Evolutionary conservation across 306 rosid genomes (phyloP), one percentile per base, ranked within the genome.

Genomic region (Trifolium dubium): DNA sequence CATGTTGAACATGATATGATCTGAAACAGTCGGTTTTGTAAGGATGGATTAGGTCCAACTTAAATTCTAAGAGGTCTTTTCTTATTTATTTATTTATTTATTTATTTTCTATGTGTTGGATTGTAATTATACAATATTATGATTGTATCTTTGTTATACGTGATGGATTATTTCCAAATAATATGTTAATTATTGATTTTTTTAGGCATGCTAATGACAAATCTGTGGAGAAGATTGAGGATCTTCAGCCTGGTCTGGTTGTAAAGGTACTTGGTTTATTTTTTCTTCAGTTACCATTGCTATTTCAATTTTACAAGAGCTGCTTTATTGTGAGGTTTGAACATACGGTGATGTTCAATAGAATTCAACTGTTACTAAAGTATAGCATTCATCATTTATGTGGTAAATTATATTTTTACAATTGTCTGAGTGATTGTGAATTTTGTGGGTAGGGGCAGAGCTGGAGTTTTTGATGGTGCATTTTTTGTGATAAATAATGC

Each of bases 171-270:
- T 34, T 70, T 64, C 37, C 28, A 2, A 65, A 78, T 31, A 10
- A n/a, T 29, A 4, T 49, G 1, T 84, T 53, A 18, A 17, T 59
- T 46, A 39, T 66, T 69, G 67, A 44, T 63, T 80, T 70, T 77
- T 66, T 62, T 88, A 89, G 97, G 81, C 72, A 69, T 69, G 40
- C 79, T 67, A 67, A 58, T 44, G 64, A 64, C 12, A 79, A 81
- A 66, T 54, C 34, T 67, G 84, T 80, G 77, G 92, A 82, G 67
- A 88, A 75, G 67, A 79, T 91, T 62, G 95, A 88, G 65, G 93
- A 89, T 83, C 84, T 94, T 78, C 83, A 69, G 77, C 92, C 92
- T 68, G 79, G 87, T 69, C 86, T 87, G 92, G 78, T 63, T 71
- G 86, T 94, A 34, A 89, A 91, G 97, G 98, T 93, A 63, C 30